A percentile compares a stretch with the other conserved stretches of the same genome.
These are phyloP conservation scores for Kwoniella bestiolae DNA, from an alignment of 768 basidiomycete genomes.

Conservation along the genomic window DNA sequence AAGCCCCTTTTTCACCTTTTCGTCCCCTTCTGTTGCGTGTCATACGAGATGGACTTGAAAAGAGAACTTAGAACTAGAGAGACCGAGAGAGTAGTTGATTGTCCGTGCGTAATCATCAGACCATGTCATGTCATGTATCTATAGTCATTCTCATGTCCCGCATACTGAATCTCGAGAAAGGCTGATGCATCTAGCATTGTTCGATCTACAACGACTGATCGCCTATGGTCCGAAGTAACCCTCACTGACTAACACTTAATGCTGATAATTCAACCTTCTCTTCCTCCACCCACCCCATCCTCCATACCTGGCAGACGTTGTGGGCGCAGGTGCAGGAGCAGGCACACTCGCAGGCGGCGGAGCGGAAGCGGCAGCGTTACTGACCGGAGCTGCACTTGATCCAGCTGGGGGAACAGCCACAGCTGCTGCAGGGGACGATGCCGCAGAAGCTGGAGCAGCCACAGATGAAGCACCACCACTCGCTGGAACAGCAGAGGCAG, in stretches of 20 bases:
- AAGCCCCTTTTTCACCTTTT: background rate
- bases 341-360: background rate
- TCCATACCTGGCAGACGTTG: background rate
- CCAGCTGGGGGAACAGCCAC: background rate
- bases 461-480: background rate
- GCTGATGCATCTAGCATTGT: background rate
- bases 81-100: background rate
- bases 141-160: too few relatives aligned
- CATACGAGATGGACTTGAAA: background rate
- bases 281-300: conserved; percentile 14
- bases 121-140: conserved; percentile 13
- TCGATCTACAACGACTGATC: too few relatives aligned
- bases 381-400: background rate
- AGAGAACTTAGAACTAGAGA: background rate
- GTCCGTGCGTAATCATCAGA: background rate
- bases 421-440: background rate
- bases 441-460: background rate
- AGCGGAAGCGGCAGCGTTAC: background rate
- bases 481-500: background rate
- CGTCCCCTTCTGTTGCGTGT: background rate
- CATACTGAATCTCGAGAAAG: too few relatives aligned
- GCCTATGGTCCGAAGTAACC: too few relatives aligned
- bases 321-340: background rate
- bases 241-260: background rate
- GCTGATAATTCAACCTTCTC: background rate